Conservation (phyloP, 1,284 basidiomycete genomes). For the Austroboletus rostrupii region DNA sequence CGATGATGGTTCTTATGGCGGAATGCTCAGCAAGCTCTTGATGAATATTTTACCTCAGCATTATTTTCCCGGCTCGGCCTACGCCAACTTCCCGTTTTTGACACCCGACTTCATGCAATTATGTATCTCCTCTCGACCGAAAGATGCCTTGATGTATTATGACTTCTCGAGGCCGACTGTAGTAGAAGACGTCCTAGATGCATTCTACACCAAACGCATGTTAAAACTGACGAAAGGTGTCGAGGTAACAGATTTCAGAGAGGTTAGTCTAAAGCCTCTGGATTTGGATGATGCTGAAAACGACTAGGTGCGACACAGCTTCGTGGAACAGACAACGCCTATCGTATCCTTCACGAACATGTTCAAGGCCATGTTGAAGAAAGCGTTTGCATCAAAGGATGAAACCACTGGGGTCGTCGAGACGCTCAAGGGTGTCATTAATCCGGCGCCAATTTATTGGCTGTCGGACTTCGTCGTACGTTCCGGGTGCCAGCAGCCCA, state of each 20-base stretch:
- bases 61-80: constrained; percentile 56
- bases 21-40: constrained; percentile 68
- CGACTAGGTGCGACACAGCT: constrained; percentile 9
- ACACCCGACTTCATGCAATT: constrained; percentile 38
- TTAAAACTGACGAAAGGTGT: constrained; percentile 17
- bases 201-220: constrained; percentile 19
- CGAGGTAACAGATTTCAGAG: not conserved
- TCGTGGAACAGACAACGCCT: constrained; percentile 12
- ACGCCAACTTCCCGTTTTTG: constrained; percentile 66
- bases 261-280: constrained; percentile 16
- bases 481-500: not conserved
- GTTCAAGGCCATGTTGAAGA: constrained; percentile 13
- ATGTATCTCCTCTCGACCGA: constrained; percentile 13
- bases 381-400: constrained; percentile 30
- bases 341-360: constrained; percentile 10
- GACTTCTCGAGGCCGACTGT: constrained; percentile 19
- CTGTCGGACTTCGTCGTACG: constrained; percentile 59
- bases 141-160: constrained; percentile 16
- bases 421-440: constrained; percentile 70
- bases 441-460: constrained; percentile 64
- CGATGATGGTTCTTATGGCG: constrained; percentile 68
- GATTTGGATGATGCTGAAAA: not conserved
- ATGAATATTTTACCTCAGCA: constrained; percentile 66
- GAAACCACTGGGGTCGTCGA: constrained; percentile 47
- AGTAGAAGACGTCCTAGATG: not conserved